Conservation (phyloP, 345 rosid species). For the Brassica rapa region DNA sequence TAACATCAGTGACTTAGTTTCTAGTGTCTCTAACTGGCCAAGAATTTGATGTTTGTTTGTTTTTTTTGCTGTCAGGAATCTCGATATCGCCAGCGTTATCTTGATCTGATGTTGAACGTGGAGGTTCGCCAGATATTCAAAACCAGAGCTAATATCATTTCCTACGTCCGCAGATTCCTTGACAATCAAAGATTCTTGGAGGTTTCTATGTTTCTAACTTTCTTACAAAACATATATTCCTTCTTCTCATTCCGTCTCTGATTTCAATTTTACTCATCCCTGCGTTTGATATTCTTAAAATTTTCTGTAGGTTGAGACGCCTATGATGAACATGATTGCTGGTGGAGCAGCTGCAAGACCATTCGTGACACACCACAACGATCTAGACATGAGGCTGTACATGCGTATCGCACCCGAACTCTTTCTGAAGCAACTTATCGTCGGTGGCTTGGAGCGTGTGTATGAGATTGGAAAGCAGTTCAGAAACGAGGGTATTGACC, state of each 20-base stretch:
- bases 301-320: conserved; percentile 76
- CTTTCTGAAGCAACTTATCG: conserved; percentile 83
- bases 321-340: conserved; percentile 98
- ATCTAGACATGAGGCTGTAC: conserved; percentile 76
- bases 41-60: not conserved
- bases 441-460: conserved; percentile 91
- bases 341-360: conserved; percentile 99
- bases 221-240: not conserved
- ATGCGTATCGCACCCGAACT: conserved; percentile 99
- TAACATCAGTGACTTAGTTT: not conserved
- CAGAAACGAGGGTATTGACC: conserved; percentile 96
- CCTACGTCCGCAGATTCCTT: conserved; percentile 70
- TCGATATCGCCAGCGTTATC: conserved; percentile 89
- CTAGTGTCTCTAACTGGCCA: not conserved
- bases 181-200: conserved; percentile 72
- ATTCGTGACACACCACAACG: conserved; percentile 95
- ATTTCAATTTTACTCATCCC: not conserved
- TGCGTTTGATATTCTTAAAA: not conserved
- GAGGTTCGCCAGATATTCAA: conserved; percentile 79
- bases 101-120: conserved; percentile 79
- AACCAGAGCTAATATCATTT: conserved; percentile 66
- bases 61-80: conserved; percentile 60
- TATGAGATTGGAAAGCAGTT: conserved; percentile 98
- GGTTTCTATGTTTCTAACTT: conserved; percentile 45
- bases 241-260: not conserved